Conservation (phyloP, 2,329 filamentous ascomycete species). For the Alternaria angustiovoidea region DNA sequence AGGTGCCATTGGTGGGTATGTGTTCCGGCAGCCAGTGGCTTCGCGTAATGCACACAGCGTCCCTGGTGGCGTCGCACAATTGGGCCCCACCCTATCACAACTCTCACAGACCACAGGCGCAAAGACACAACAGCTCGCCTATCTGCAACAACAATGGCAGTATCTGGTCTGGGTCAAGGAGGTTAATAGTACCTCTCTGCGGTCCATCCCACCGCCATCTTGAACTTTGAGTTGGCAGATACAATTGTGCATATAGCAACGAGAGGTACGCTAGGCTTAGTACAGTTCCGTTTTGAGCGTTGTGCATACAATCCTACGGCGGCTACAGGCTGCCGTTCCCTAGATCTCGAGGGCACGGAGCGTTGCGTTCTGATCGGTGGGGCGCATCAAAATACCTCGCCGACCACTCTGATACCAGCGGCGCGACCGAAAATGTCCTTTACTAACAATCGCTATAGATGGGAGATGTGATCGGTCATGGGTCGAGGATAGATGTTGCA, state of each 20-base stretch:
- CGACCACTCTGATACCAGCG: constrained; percentile 8
- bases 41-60: not conserved
- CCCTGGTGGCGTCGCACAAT: not conserved
- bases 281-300: constrained; percentile 15
- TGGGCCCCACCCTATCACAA: constrained; percentile 6
- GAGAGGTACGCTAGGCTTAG: constrained; percentile 10
- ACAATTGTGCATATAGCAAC: not conserved
- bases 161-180: constrained; percentile 1
- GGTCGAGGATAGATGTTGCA: not conserved
- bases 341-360: constrained; percentile 10
- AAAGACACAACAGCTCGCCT: constrained; percentile 16
- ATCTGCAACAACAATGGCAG: constrained; percentile 10
- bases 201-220: not conserved
- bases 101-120: constrained; percentile 1
- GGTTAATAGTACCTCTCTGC: not conserved
- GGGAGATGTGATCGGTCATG: not conserved
- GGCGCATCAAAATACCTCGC: constrained; percentile 5
- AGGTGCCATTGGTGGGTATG: not conserved
- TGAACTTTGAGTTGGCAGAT: not conserved
- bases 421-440: not conserved
- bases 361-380: constrained; percentile 8
- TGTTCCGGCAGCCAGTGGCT: not conserved
- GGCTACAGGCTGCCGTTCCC: constrained; percentile 10
- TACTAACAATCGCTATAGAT: constrained; percentile 1
- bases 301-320: constrained; percentile 10